Evolutionary conservation across 768 basidiomycete genomes (phyloP).

Genomic region (Phaffia tasmanica): DNA sequence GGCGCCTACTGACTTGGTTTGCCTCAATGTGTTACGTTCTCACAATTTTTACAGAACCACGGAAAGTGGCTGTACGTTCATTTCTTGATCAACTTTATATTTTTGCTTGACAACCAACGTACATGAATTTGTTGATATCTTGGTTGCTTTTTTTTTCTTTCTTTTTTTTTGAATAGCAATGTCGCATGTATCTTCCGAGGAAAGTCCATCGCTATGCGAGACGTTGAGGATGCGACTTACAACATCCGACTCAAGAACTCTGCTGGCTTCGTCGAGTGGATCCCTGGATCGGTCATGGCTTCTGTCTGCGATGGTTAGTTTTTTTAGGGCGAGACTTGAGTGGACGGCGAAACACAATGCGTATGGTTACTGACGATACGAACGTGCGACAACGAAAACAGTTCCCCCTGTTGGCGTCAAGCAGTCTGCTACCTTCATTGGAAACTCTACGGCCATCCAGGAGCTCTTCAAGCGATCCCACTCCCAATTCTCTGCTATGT

Average conservation of each 20-base stretch:
- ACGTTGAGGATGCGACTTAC: slow-evolving; percentile 63
- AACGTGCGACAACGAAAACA: no score
- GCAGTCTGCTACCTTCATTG: slow-evolving; percentile 78
- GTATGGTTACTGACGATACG: no score
- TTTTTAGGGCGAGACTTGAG: neutral
- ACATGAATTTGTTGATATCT: slow-evolving; percentile 48
- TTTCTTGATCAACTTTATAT: slow-evolving; percentile 40
- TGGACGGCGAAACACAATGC: neutral
- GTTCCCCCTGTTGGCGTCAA: slow-evolving; percentile 88
- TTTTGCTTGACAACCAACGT: slow-evolving; percentile 60
- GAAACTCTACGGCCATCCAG: slow-evolving; percentile 94
- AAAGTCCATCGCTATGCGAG: slow-evolving; percentile 65
- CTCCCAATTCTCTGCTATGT: slow-evolving; percentile 98
- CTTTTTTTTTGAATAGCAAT: slow-evolving; percentile 50
- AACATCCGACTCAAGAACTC: slow-evolving; percentile 53
- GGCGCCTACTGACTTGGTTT: neutral
- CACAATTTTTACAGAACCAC: slow-evolving; percentile 40
- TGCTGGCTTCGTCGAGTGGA: slow-evolving; percentile 23
- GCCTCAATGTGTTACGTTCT: slow-evolving; percentile 44
- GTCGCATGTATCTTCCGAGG: slow-evolving; percentile 32
- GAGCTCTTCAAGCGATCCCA: slow-evolving; percentile 97
- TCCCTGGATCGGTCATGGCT: slow-evolving; percentile 23
- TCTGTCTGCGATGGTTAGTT: slow-evolving; percentile 16
- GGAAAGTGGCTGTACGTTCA: slow-evolving; percentile 71
- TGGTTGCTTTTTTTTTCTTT: neutral